Conservation (phyloP, 495 filamentous ascomycete genomes). For the Zalerion maritima region DNA sequence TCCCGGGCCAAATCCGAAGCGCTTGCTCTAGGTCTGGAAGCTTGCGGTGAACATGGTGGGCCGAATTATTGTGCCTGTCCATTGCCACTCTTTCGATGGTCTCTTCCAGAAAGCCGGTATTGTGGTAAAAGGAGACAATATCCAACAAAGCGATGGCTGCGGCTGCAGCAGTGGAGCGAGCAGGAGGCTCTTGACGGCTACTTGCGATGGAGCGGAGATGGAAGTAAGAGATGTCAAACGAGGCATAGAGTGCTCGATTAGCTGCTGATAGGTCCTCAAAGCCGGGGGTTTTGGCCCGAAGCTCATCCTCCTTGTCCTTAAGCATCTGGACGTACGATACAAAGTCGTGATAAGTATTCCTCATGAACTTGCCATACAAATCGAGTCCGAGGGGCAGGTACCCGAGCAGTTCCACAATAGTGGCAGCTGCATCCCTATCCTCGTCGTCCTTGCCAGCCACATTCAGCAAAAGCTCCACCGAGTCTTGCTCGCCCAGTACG, state of each 20-base stretch:
- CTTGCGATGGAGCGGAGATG: constrained; percentile 3
- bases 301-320: neutral
- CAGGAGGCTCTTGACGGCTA: neutral
- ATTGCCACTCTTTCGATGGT: constrained; percentile 1
- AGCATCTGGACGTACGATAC: constrained; percentile 3
- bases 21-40: neutral
- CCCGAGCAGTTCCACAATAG: constrained; percentile 2
- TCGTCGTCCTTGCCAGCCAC: constrained; percentile 3
- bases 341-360: neutral
- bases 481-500: too few species aligned
- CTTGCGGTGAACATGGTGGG: too few species aligned
- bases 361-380: constrained; percentile 9
- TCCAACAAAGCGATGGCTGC: constrained; percentile 8
- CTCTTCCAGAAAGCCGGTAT: constrained; percentile 5
- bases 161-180: neutral
- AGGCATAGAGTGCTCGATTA: constrained; percentile 7
- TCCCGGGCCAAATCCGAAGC: neutral
- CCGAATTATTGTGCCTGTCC: neutral
- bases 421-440: neutral
- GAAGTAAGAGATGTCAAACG: constrained; percentile 3
- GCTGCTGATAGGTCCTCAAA: constrained; percentile 1
- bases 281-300: constrained; percentile 2
- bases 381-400: constrained; percentile 12
- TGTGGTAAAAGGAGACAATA: constrained; percentile 10
- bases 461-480: too few species aligned